Percentiles rank a stretch among this genome's conserved stretches.
phyloP scores from a whole-genome alignment of 257 asterid species.

The Jaltomata sinuosa region DNA sequence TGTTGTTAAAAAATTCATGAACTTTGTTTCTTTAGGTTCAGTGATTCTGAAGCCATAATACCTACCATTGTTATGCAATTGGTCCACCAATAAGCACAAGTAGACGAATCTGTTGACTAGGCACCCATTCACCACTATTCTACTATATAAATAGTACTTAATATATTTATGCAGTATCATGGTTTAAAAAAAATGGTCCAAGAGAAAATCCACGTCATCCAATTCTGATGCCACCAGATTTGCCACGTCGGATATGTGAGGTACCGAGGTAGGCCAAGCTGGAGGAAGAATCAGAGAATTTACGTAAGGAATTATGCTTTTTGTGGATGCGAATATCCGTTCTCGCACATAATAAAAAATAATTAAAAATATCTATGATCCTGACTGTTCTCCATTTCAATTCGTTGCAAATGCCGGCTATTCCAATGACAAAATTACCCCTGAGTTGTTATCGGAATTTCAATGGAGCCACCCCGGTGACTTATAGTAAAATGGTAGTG shows the following conservation, averaged over 20 bases:
- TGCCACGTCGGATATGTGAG: slow-evolving; percentile 26
- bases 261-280: slow-evolving; percentile 3
- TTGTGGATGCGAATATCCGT: slow-evolving; percentile 26
- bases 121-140: neutral
- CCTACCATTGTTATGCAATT: neutral
- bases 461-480: neutral
- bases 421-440: slow-evolving; percentile 9
- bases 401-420: neutral
- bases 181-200: neutral
- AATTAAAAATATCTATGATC: neutral
- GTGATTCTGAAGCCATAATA: neutral
- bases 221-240: neutral
- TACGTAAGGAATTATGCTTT: slow-evolving; percentile 32
- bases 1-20: neutral
- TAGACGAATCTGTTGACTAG: neutral
- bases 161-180: neutral
- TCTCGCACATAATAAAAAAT: neutral
- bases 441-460: neutral
- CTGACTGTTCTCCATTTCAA: neutral
- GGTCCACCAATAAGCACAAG: neutral
- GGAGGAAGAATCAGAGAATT: slow-evolving; percentile 17
- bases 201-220: slow-evolving; percentile 12
- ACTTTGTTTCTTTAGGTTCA: neutral
- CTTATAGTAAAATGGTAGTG: neutral
- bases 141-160: no score